phyloP scores from a whole-genome alignment of 257 asterid genomes.

The Henckelia pumila region DNA sequence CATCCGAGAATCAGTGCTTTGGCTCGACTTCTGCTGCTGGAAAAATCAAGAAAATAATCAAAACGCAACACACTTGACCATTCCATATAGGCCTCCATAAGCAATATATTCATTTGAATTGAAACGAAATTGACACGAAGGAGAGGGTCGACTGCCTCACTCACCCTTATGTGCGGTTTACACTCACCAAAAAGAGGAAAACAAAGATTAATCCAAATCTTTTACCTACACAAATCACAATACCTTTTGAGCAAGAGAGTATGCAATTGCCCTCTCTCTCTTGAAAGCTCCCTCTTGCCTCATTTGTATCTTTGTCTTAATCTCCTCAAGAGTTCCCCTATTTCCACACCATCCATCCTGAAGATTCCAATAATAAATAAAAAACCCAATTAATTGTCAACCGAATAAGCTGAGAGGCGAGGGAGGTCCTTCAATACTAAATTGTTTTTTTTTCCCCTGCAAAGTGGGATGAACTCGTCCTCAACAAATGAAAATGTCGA shows the following conservation, averaged over 20 bases:
- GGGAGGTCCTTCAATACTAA: background rate
- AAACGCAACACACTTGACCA: background rate
- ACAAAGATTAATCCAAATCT: background rate
- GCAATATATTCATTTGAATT: no score
- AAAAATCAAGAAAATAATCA: constrained; percentile 12
- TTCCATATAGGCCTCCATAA: no score
- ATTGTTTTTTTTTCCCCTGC: no score
- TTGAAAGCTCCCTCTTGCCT: constrained; percentile 88
- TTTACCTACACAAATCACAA: no score
- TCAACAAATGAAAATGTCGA: background rate
- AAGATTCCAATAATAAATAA: background rate
- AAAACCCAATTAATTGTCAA: background rate
- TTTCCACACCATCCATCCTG: constrained; percentile 97
- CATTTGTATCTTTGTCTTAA: constrained; percentile 74
- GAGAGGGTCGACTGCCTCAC: background rate
- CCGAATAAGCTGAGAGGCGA: background rate
- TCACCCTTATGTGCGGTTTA: background rate
- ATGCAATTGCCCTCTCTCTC: constrained; percentile 90
- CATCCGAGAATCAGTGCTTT: constrained; percentile 35
- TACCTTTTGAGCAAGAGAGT: constrained; percentile 83
- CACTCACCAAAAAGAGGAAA: background rate
- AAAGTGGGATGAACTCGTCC: no score
- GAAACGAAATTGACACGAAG: no score
- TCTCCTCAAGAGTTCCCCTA: constrained; percentile 74
- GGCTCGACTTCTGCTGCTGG: constrained; percentile 59